Base-by-base conservation (phyloP, 2,329 filamentous ascomycete genomes). In the Cryphonectria nitschkei region DNA sequence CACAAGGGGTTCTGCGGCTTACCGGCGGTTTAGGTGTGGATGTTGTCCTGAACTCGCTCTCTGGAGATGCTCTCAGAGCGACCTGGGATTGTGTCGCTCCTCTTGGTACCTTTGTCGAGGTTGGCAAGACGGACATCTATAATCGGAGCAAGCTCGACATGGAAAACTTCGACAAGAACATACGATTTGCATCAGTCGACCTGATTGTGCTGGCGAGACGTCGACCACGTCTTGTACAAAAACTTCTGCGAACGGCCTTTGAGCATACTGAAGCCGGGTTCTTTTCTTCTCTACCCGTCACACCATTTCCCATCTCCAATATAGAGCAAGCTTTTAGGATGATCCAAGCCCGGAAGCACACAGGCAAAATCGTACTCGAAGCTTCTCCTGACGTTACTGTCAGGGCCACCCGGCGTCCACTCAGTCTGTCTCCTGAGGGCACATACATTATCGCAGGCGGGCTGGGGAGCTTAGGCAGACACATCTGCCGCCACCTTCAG, bases 271-370 rank as follows among this genome's bases (percentile, higher is more conserved):
- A 60, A 22, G 9, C 56, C 32, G 56, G 56, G 14, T 70, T 11
- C 65, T 76, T 16, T 75, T 81, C 2, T 5, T 75, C 81, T 26
- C 74, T 75, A 1, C 79, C 80, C 0, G 72, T 82, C 11, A 81
- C 78, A 65, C 43, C 73, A 22, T 77, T 80, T 75, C 74, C 75
- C n/a, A 77, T 80, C 16, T 77, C 76, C 3, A 75, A 82, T 4
- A 77, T 82, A 9, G 77, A 80, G 52, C 76, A 81, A 0, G 83
- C 82, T 2, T 82, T 86, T 73, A 79, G 82, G 41, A 79, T 80
- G 2, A 80, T 86, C 73, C 81, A 84, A 60, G 76, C 76, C 32
- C 81, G 82, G 1, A 79, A 80, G 9, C 82, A 83, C 66, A 78
- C 81, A 0, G 83, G 82, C 0, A 84, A 83, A 50, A 77, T 83